Percentiles rank a stretch among this genome's conserved stretches.
phyloP scores from a whole-genome alignment of 345 rosid species.

The Noccaea caerulescens region DNA sequence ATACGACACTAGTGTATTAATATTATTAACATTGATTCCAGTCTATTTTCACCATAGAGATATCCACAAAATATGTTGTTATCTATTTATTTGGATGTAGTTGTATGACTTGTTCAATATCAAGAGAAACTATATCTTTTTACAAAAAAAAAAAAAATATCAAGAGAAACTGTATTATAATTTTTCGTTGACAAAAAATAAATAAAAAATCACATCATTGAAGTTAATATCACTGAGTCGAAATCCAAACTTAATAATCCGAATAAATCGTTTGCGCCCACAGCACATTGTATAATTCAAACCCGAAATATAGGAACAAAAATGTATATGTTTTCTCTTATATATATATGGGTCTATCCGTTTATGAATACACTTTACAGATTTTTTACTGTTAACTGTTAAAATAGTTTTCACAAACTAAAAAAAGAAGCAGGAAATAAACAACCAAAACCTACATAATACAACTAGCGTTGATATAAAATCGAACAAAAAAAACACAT shows the following conservation, averaged over 20 bases:
- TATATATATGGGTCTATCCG: background rate
- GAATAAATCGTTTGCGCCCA: background rate
- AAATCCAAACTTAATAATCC: background rate
- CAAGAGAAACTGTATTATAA: background rate
- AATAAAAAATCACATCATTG: too few relatives aligned
- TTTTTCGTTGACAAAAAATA: too few relatives aligned
- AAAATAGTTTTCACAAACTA: background rate
- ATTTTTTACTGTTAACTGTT: background rate
- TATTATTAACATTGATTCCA: background rate
- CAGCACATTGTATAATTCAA: background rate
- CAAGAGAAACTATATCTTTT: background rate
- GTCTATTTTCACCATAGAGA: background rate
- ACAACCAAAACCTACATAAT: background rate
- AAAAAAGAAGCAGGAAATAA: background rate
- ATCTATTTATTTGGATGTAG: constrained; percentile 17
- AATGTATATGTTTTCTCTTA: background rate
- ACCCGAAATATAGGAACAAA: background rate
- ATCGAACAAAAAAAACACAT: background rate
- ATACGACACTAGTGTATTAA: background rate
- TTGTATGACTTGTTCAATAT: constrained; percentile 8
- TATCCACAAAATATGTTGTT: background rate
- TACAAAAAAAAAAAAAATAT: too few relatives aligned
- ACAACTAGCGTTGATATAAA: background rate
- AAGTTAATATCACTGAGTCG: background rate
- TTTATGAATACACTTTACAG: background rate